Base-by-base conservation (phyloP, 768 basidiomycete genomes). In the Rossbeevera mucosa region DNA sequence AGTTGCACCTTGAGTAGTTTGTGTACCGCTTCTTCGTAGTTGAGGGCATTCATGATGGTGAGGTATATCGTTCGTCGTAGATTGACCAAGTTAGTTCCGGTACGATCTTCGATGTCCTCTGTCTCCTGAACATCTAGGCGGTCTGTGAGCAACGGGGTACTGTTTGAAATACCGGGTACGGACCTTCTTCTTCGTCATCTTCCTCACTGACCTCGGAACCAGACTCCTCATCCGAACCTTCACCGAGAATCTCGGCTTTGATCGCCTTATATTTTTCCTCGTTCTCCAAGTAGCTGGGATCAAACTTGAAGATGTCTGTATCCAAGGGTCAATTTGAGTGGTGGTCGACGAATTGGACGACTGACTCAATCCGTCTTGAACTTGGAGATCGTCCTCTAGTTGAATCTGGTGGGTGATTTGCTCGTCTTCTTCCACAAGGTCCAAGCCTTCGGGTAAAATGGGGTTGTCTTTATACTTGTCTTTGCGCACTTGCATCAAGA, bases 401-500 rank as follows among this genome's bases (percentile, higher is more conserved):
- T 88, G 83, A 53, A 98, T 84, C 60, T 90, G 80, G 71, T 99
- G 96, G 0, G 94, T 97, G 48, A 98, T 93, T 64, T 97, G 94
- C 60, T 98, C 96, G 14, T 98, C 96, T 64, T 98, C 95, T 57
- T 97, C 94, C 1, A 99, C 96, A 28, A 99, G 73, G 66, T 99
- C 96, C 64, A 99, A 68, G 0, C 95, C 96, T 63, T 98, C 96
- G 2, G 91, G 86, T 36, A 98, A 68, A 57, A 93, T 83, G 16
- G 94, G 94, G 68, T 99, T 98, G 65, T 98, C 96, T 78, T 98
- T 98, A 78, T 91, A 98, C 71, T 93, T 94, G 76, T 99, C 96
- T 75, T 96, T 97, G 60, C 96, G 80, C 7, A 96, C 91, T 72
- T 98, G 96, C 91, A 99, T 98, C 44, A 98, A 78, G 3, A 98